These are phyloP conservation scores for Phycomyces nitens DNA, from an alignment of 192 early-diverging fungal genomes.

Conservation along the genomic window DNA sequence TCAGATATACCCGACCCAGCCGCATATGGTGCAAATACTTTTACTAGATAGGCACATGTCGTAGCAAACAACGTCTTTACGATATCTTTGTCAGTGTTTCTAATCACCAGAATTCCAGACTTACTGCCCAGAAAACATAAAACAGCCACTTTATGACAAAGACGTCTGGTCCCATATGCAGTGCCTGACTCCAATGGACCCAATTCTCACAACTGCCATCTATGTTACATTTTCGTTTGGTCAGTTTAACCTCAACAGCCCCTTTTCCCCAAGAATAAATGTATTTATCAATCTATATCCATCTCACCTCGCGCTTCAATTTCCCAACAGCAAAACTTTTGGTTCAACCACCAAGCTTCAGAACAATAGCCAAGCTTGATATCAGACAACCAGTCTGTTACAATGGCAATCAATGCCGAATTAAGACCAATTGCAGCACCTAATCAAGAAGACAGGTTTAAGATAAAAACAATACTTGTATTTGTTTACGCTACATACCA, in stretches of 20 bases:
- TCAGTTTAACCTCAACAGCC: no score
- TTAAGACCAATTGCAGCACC: conserved; percentile 73
- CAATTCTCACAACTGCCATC: conserved; percentile 69
- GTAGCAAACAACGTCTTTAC: conserved; percentile 65
- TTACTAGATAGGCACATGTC: conserved; percentile 71
- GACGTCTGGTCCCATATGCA: conserved; percentile 45
- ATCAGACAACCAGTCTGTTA: conserved; percentile 88
- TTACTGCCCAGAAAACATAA: conserved; percentile 68
- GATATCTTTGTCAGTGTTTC: neutral
- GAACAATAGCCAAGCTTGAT: conserved; percentile 81
- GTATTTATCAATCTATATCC: no score
- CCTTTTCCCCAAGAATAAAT: no score
- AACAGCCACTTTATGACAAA: conserved; percentile 73
- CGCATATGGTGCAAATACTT: conserved; percentile 78
- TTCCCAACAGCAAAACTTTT: conserved; percentile 92
- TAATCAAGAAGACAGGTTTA: neutral
- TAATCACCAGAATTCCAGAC: neutral
- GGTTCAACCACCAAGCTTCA: conserved; percentile 84
- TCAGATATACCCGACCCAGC: conserved; percentile 94
- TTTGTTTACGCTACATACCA: conserved; percentile 42
- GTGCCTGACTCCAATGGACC: conserved; percentile 65
- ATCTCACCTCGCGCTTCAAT: conserved; percentile 56
- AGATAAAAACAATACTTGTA: neutral
- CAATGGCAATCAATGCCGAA: conserved; percentile 86
- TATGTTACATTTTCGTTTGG: conserved; percentile 1